A percentile compares a stretch with the other conserved stretches of the same genome.
phyloP scores from a whole-genome alignment of 495 filamentous ascomycete species.

The Mycothermus thermophilus region DNA sequence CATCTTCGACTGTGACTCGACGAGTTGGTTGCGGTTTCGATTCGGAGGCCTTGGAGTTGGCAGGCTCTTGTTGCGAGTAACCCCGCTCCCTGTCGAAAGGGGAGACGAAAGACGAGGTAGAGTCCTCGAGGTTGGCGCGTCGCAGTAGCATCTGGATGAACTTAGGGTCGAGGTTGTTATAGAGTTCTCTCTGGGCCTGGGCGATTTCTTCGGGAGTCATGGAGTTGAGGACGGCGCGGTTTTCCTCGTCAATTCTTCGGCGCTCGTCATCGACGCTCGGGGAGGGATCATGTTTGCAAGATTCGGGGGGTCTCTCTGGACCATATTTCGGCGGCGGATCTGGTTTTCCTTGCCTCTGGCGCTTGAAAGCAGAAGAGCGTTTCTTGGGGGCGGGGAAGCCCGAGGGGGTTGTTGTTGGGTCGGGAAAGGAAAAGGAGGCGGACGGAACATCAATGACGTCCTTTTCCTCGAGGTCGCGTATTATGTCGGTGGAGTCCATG shows the following conservation, averaged over 20 bases:
- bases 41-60: conserved; percentile 15
- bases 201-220: conserved; percentile 80
- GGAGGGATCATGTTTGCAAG: too few relatives aligned
- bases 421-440: too few relatives aligned
- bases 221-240: conserved; percentile 51
- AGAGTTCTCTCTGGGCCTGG: conserved; percentile 58
- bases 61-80: conserved; percentile 24
- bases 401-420: not conserved
- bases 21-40: conserved; percentile 2
- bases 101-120: too few relatives aligned
- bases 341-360: not conserved
- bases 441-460: not conserved
- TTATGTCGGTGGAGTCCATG: not conserved
- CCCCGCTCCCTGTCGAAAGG: too few relatives aligned
- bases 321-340: not conserved
- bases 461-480: not conserved
- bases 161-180: conserved; percentile 50
- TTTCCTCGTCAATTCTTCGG: conserved; percentile 64
- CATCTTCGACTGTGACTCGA: conserved; percentile 10
- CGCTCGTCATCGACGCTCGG: conserved; percentile 44
- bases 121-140: conserved; percentile 64
- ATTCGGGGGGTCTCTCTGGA: conserved; percentile 4
- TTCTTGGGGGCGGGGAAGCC: not conserved
- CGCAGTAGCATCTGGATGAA: conserved; percentile 65
- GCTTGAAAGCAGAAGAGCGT: not conserved